A percentile compares a stretch with the other conserved stretches of the same genome.
Evolutionary conservation across 768 basidiomycete species (phyloP).

Genomic region (Austroboletus eburneus): DNA sequence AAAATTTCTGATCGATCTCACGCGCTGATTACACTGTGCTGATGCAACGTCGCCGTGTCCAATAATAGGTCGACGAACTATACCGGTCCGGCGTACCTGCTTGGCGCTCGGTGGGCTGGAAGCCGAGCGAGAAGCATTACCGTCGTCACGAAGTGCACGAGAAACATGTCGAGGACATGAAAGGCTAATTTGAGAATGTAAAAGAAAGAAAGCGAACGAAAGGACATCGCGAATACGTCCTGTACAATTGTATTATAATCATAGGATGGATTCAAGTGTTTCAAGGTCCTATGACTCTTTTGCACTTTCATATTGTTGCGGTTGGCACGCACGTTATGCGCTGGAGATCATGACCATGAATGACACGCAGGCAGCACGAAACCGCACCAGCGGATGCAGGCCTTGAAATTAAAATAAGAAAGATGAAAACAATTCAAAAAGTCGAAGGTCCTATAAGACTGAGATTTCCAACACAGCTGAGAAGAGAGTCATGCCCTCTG

Average conservation of each 20-base stretch:
- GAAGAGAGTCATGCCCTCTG: constrained; percentile 68
- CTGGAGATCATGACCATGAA: not conserved
- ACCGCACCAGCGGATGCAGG: too few relatives aligned
- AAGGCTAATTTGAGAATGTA: not conserved
- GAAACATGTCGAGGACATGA: constrained; percentile 18
- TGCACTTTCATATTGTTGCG: not conserved
- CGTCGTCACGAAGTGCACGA: constrained; percentile 18
- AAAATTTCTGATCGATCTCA: too few relatives aligned
- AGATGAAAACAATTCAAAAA: too few relatives aligned
- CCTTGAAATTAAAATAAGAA: too few relatives aligned
- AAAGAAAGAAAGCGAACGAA: not conserved
- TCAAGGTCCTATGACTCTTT: too few relatives aligned
- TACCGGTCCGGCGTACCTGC: constrained; percentile 64
- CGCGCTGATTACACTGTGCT: not conserved
- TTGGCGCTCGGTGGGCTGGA: constrained; percentile 63
- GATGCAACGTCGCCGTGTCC: not conserved
- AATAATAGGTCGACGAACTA: constrained; percentile 63
- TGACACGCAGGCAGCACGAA: not conserved
- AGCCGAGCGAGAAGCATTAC: constrained; percentile 41
- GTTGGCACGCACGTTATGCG: not conserved
- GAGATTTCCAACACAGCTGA: too few relatives aligned
- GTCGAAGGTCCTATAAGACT: constrained; percentile 37
- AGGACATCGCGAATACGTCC: too few relatives aligned
- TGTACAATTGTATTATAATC: too few relatives aligned
- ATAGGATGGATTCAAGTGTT: too few relatives aligned